Percentiles rank a stretch among this genome's conserved stretches.
Evolutionary conservation across 164 flowering plant species (phyloP).

Genomic region (Paratinospora sagittata): DNA sequence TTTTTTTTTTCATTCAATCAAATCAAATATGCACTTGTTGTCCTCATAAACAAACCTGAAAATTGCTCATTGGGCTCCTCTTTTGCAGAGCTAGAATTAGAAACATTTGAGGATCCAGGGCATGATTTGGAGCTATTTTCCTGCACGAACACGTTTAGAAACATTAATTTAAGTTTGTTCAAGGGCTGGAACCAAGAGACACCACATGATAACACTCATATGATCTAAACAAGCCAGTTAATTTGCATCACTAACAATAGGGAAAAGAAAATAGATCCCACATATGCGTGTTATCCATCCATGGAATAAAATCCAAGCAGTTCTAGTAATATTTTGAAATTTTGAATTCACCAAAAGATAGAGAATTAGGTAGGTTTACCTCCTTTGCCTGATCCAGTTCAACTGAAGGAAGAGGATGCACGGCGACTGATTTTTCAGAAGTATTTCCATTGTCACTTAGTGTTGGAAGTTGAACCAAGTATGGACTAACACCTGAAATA

Average conservation of each 20-base stretch:
- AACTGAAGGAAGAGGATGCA: constrained; percentile 44
- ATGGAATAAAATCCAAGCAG: too few species aligned
- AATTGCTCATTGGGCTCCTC: constrained; percentile 23
- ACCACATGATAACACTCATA: not conserved
- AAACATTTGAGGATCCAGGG: constrained; percentile 33
- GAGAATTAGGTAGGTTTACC: constrained; percentile 35
- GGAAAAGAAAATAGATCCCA: not conserved
- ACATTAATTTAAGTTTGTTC: constrained; percentile 1
- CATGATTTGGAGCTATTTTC: constrained; percentile 15
- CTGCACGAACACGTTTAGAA: constrained; percentile 4
- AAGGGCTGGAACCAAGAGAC: not conserved
- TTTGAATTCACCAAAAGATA: too few species aligned
- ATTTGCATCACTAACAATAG: not conserved
- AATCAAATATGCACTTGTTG: not conserved
- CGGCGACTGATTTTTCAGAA: constrained; percentile 28
- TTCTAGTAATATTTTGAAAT: too few species aligned
- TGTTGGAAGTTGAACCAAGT: constrained; percentile 39
- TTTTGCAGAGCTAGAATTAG: constrained; percentile 42
- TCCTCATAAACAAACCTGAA: constrained; percentile 15
- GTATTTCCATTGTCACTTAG: constrained; percentile 29
- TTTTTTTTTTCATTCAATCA: not conserved
- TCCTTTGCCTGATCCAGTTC: constrained; percentile 22
- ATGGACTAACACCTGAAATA: constrained; percentile 44
- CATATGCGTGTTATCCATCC: not conserved
- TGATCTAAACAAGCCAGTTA: not conserved